These are phyloP conservation scores for Sphaerulina musiva DNA, from an alignment of 2,329 filamentous ascomycete genomes.

Conservation along the genomic window DNA sequence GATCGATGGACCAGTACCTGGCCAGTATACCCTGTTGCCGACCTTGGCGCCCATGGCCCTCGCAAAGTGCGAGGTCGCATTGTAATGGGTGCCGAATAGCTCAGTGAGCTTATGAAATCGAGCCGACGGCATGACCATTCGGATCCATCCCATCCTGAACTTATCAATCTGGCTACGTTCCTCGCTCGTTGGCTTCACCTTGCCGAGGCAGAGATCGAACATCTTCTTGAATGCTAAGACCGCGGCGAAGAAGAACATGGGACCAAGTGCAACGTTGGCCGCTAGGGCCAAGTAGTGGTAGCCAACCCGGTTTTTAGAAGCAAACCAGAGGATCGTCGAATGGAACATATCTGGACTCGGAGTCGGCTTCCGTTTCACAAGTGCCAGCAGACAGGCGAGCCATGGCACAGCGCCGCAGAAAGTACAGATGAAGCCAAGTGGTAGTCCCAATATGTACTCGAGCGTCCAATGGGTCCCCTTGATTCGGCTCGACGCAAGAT, in stretches of 20 bases:
- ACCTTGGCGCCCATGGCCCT: slow-evolving; percentile 49
- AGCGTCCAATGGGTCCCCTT: slow-evolving; percentile 45
- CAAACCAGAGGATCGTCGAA: slow-evolving; percentile 47
- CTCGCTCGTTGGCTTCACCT: slow-evolving; percentile 34
- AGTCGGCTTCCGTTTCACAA: slow-evolving; percentile 39
- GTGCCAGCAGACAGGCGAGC: slow-evolving; percentile 39
- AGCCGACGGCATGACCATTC: slow-evolving; percentile 40
- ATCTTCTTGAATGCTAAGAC: slow-evolving; percentile 39
- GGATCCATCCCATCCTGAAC: slow-evolving; percentile 44
- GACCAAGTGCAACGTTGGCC: slow-evolving; percentile 38
- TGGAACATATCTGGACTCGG: slow-evolving; percentile 35
- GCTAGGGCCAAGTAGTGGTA: slow-evolving; percentile 48
- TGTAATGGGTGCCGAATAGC: slow-evolving; percentile 52
- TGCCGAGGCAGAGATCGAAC: slow-evolving; percentile 33
- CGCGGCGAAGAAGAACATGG: slow-evolving; percentile 43
- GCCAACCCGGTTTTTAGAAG: slow-evolving; percentile 41
- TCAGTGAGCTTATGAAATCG: slow-evolving; percentile 45
- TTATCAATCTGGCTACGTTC: slow-evolving; percentile 36
- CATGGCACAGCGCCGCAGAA: slow-evolving; percentile 43
- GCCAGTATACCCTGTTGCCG: slow-evolving; percentile 52
- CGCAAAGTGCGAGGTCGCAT: slow-evolving; percentile 47
- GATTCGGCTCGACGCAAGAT: slow-evolving; percentile 36
- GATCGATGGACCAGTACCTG: slow-evolving; percentile 49
- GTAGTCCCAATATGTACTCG: slow-evolving; percentile 39
- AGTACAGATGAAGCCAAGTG: slow-evolving; percentile 38